Percentiles rank a stretch among this genome's conserved stretches.
Conservation (phyloP, 2,329 filamentous ascomycete species). For the Macrophomina tecta region DNA sequence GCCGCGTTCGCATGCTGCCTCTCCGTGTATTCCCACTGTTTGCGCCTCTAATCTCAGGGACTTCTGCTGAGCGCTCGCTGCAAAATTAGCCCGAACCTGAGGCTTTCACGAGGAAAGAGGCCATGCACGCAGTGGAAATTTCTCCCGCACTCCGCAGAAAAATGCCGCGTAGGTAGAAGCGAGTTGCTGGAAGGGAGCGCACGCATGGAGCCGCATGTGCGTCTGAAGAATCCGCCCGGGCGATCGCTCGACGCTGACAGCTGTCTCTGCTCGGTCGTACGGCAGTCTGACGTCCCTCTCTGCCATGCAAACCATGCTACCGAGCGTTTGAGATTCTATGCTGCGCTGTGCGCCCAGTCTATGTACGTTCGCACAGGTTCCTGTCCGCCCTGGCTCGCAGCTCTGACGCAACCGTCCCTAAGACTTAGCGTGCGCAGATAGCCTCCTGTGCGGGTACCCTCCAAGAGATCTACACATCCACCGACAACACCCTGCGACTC, state of each 20-base stretch:
- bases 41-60: background rate
- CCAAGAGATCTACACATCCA: background rate
- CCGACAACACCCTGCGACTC: background rate
- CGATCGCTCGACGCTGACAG: background rate
- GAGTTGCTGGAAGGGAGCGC: background rate
- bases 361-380: background rate
- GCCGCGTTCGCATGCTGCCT: background rate
- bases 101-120: background rate
- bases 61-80: background rate
- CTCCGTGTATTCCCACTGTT: slow-evolving; percentile 4
- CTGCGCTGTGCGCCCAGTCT: background rate
- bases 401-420: slow-evolving; percentile 10
- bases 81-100: slow-evolving; percentile 11
- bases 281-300: background rate
- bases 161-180: slow-evolving; percentile 8
- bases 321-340: background rate
- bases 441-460: background rate
- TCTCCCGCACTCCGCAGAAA: slow-evolving; percentile 15
- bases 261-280: slow-evolving; percentile 11
- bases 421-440: slow-evolving; percentile 5
- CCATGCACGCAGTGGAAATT: background rate
- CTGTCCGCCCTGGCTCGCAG: background rate
- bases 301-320: background rate
- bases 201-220: slow-evolving; percentile 11
- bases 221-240: background rate